These are phyloP conservation scores for Stagonosporopsis chrysanthemi DNA, from an alignment of 2,329 filamentous ascomycete species.

Conservation along the genomic window DNA sequence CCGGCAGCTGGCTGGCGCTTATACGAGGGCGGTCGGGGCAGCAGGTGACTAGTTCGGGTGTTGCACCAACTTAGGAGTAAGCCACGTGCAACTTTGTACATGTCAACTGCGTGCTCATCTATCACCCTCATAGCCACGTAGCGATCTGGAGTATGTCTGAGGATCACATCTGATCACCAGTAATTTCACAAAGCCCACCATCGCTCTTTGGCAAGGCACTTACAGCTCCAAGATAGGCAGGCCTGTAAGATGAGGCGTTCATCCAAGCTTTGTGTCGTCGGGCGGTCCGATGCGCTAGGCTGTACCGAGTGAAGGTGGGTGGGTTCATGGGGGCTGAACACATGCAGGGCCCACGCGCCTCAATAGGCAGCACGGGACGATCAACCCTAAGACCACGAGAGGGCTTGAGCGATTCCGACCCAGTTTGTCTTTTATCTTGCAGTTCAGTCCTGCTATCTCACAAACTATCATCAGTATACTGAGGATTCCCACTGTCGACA, in stretches of 20 bases:
- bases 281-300: conserved; percentile 11
- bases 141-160: neutral
- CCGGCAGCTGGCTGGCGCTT: neutral
- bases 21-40: neutral
- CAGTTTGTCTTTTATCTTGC: neutral
- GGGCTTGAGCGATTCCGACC: neutral
- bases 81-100: neutral
- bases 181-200: neutral
- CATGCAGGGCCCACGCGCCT: conserved; percentile 10
- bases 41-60: conserved; percentile 6
- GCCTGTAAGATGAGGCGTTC: neutral
- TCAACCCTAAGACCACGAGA: neutral
- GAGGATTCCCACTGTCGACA: neutral
- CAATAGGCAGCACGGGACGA: neutral
- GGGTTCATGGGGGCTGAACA: conserved; percentile 2
- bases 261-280: conserved; percentile 1
- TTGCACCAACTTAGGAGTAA: neutral
- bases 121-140: neutral
- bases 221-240: neutral
- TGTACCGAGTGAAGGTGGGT: conserved; percentile 4
- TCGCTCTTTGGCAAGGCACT: no score
- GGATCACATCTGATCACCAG: neutral
- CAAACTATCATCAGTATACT: neutral
- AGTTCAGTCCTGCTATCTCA: neutral
- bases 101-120: neutral